Evolutionary conservation across 768 basidiomycete species (phyloP).

Genomic region (Auriscalpium orientale): DNA sequence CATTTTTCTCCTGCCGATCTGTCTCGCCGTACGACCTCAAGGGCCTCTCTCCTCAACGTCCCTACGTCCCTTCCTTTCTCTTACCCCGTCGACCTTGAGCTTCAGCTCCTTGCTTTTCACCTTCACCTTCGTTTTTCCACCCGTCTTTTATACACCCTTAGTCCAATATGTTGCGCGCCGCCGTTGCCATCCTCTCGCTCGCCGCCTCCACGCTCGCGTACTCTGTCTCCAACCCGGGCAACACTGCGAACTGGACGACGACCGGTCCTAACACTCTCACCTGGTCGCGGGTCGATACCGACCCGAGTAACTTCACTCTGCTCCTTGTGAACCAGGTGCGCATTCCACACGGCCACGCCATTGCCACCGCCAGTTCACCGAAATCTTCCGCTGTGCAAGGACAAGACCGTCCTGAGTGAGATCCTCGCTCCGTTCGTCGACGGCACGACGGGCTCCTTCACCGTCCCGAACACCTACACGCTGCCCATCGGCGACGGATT

Average conservation of each 20-base stretch:
- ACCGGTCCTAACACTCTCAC: constrained; percentile 41
- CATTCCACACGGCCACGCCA: not conserved
- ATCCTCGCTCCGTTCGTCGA: constrained; percentile 50
- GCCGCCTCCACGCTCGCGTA: constrained; percentile 53
- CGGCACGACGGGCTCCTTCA: constrained; percentile 32
- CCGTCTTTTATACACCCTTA: not conserved
- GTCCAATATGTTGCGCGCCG: constrained; percentile 32
- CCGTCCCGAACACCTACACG: constrained; percentile 52
- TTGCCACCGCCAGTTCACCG: not conserved
- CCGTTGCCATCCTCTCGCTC: constrained; percentile 35
- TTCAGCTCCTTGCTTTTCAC: not conserved
- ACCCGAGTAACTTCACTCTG: constrained; percentile 59
- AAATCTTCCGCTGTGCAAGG: not conserved
- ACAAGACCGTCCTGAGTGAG: constrained; percentile 34
- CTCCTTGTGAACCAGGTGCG: constrained; percentile 59
- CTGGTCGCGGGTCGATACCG: constrained; percentile 64
- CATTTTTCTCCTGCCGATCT: not conserved
- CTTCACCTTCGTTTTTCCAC: not conserved
- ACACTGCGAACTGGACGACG: constrained; percentile 44
- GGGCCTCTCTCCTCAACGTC: not conserved
- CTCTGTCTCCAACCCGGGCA: constrained; percentile 36
- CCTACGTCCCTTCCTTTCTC: constrained; percentile 4
- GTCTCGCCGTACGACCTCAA: not conserved
- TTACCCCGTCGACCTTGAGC: too few relatives aligned
- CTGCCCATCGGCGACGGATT: constrained; percentile 58